Evolutionary conservation across 2,329 filamentous ascomycete genomes (phyloP), one percentile per base, ranked within the genome.

Genomic region (Pestalotiopsis sp.): DNA sequence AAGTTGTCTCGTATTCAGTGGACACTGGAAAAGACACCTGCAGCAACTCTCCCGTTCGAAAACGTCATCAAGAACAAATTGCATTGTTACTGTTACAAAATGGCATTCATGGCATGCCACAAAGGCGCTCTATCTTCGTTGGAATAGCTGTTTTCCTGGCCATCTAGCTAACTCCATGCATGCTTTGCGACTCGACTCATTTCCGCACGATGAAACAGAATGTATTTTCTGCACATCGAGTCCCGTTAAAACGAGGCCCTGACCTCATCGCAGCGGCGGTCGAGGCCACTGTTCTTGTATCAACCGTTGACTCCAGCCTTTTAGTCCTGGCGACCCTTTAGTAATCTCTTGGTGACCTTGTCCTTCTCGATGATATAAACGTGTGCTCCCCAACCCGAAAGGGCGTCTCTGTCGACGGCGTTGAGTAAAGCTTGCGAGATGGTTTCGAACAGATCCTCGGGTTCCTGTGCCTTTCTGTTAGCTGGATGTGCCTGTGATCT

Each of bases 291-390:
- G 4, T 39, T 41, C 14, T 65, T n/a, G 25, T 25, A 36, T 13
- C 23, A 58, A 12, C 41, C 11, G 2, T 27, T 4, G 14, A 20
- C 14, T 23, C 31, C 17, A 12, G 52, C 68, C 66, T 41, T 76
- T 80, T 93, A 95, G 81, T 98, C 95, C 86, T 98, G 95, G 86
- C 95, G 91, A 79, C 95, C 95, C 90, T 98, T 98, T 82, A 99
- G 87, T 90, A 99, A 90, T 81, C 96, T 89, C 92, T 98, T 98
- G 78, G 96, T 98, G 72, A 99, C 93, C 92, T 98, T 98, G 86
- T 97, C 95, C 89, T 99, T 99, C 87, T 98, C 96, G 81, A 99
- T 97, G 79, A 99, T 97, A 85, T 98, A 99, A 75, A 99, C 96
- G 79, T 99, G 94, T 52, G 96, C 96, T 80, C 96, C 96, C 96